Evolutionary conservation across 805 yeast species (phyloP), one percentile per base, ranked within the genome.

Genomic region (Jamesozyma jinghongensis): DNA sequence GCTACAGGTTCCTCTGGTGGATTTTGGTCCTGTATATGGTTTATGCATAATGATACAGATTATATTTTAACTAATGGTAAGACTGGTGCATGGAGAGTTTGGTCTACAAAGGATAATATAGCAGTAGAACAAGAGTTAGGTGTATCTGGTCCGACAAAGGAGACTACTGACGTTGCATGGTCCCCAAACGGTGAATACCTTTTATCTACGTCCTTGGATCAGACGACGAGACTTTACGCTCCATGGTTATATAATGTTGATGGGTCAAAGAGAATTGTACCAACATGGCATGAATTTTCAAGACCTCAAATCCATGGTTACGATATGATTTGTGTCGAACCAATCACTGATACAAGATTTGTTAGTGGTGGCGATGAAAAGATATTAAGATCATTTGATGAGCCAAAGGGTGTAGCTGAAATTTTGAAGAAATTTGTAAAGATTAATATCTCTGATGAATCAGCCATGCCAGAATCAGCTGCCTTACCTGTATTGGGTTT

Each of bases 261-360:
- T 44, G 68, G 64, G 2, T 42, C 54, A 17, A 42, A 40, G 14
- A 61, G 69, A 36, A 42, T 49, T 0, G 37, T 34, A 2, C 43
- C 49, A 6, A 68, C 79, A 1, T 87, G 96, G 94, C 81, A 81
- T 56, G 99, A 92, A 60, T 81, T 92, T 61, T 85, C 96, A 1
- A 74, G 99, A 51, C 97, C 98, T 0, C 99, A 92, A 61, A 92
- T 92, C 47, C 99, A 92, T 61, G 99, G 99, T 7, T 92, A 86
- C 57, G 97, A 92, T 56, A 87, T 92, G 97, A 71, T 85, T 30
- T 79, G 95, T 49, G 68, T 84, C 6, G 75, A 79, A 30, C 69
- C 81, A 11, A 61, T 92, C 12, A 62, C 74, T 14, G 62, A 69
- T 37, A 69, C 82, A 1, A 67, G 73, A 47, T 90, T 85, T 65